Evolutionary conservation across 1,284 basidiomycete genomes (phyloP), one percentile per base, ranked within the genome.

Genomic region (Mycena citricolor): DNA sequence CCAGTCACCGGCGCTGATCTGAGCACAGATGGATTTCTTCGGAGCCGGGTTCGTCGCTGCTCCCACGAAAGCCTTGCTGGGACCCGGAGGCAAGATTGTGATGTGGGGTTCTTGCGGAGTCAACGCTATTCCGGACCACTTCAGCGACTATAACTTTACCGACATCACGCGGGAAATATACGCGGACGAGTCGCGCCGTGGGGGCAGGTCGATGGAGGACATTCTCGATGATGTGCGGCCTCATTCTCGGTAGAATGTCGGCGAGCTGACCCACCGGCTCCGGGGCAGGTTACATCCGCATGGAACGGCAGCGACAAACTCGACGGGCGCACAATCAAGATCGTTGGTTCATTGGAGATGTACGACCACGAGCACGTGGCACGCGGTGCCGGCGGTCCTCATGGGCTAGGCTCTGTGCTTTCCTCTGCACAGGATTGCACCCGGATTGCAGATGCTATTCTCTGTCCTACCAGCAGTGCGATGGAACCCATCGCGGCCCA

Each of bases 331-430:
- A 16, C 43, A 26, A 14, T 46, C 3, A 33, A 39, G 16, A 23
- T 6, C 10, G 39, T 43, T 5, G 48, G 43, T 0, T 12, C 22
- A 13, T 31, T 39, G 8, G 48, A 50, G 35, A 46, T 46, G 39
- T 50, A 50, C 31, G 48, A 50, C 21, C 25, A 50, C 20, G 48
- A 50, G 24, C 40, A 36, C 1, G 2, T 32, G 25, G 22, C 43
- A 4, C 14, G 39, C n/a, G 39, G 7, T 26, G n/a, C 35, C 13
- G 43, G 39, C 2, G 14, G 26, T 0, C 35, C 48, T 8, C 8
- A 5, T 0, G 30, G 21, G 8, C n/a, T 40, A 1, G 39, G 4
- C 2, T 14, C 3, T 4, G 5, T 39, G 1, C 5, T 50, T 4
- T 13, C 8, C 7, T 3, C 21, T 2, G 38, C 32, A 3, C 39